phyloP scores from a whole-genome alignment of 441 rosid genomes.

The Rhodomyrtus psidioides region DNA sequence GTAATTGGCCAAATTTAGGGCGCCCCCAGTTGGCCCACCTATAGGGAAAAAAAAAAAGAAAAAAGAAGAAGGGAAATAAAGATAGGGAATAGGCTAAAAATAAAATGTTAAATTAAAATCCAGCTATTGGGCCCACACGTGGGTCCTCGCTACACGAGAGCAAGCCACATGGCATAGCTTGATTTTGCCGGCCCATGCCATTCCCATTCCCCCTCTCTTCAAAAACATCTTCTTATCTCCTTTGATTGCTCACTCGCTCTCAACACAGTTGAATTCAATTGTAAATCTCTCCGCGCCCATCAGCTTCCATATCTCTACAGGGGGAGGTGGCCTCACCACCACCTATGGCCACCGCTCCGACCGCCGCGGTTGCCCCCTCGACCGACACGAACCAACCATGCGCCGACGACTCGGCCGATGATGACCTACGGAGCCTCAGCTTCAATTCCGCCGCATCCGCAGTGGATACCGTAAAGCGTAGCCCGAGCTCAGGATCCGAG shows the following conservation, averaged over 20 bases:
- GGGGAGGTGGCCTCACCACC: neutral
- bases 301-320: neutral
- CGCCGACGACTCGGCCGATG: conserved; percentile 23
- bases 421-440: conserved; percentile 37
- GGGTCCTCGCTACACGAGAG: neutral
- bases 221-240: neutral
- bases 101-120: neutral
- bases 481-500: conserved; percentile 33
- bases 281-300: neutral
- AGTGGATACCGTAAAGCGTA: conserved; percentile 10
- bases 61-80: neutral
- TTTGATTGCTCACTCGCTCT: neutral
- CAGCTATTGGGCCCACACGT: neutral
- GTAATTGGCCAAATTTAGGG: neutral
- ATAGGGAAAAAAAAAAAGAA: neutral
- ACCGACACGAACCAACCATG: conserved; percentile 20
- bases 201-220: neutral
- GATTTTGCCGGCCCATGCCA: conserved; percentile 5
- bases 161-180: conserved; percentile 2
- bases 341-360: neutral
- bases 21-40: neutral
- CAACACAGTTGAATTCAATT: neutral
- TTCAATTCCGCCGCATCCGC: conserved; percentile 26
- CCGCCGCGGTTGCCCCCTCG: neutral
- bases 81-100: neutral